These are phyloP conservation scores for Lactarius tabidus DNA, from an alignment of 768 basidiomycete genomes.

Conservation along the genomic window DNA sequence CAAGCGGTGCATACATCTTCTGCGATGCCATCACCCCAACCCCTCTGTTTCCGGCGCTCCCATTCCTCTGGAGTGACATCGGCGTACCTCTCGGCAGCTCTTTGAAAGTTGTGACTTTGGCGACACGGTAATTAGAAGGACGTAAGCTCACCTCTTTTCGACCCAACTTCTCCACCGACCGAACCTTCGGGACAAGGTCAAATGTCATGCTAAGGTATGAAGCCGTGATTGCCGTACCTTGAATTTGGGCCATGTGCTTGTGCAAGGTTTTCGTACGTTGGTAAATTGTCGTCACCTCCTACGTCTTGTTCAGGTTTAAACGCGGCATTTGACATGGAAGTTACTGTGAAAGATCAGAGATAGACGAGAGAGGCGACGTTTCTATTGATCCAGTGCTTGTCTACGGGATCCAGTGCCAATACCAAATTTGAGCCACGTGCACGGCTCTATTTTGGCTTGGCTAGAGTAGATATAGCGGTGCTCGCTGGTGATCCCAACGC, in stretches of 20 bases:
- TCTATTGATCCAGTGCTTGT: neutral
- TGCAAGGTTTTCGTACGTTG: constrained; percentile 78
- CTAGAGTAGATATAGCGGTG: neutral
- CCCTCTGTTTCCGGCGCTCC: constrained; percentile 53
- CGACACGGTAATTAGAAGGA: neutral
- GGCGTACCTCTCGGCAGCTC: constrained; percentile 79
- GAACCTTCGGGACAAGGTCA: constrained; percentile 47
- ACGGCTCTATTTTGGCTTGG: neutral
- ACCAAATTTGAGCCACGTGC: neutral
- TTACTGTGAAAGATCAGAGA: neutral
- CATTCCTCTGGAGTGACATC: constrained; percentile 60
- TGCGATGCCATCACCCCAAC: constrained; percentile 58
- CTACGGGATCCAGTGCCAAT: too few relatives aligned
- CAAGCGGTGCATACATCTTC: constrained; percentile 20
- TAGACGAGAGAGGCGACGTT: neutral
- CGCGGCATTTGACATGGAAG: constrained; percentile 25
- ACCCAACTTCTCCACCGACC: constrained; percentile 87
- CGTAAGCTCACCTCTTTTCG: constrained; percentile 63
- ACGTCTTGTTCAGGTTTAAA: constrained; percentile 39
- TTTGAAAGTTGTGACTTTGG: constrained; percentile 29
- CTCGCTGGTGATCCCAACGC: neutral
- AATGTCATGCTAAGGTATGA: neutral
- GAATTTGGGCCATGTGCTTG: constrained; percentile 77
- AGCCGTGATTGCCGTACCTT: constrained; percentile 42
- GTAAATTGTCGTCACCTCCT: constrained; percentile 52